Evolutionary conservation across 257 asterid genomes (phyloP), one percentile per base, ranked within the genome.

Genomic region (Ophiorrhiza pumila): DNA sequence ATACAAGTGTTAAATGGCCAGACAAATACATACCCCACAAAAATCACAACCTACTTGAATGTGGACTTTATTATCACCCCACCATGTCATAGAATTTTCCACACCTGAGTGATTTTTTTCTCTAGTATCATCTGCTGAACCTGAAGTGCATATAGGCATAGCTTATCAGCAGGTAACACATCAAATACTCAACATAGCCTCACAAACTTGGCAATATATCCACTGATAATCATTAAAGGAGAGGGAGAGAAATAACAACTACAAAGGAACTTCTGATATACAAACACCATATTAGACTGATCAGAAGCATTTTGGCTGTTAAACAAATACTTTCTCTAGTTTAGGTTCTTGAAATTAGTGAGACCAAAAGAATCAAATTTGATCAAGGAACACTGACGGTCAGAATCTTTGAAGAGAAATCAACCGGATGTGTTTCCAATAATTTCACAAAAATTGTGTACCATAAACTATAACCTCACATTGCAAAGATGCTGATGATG

Each of bases 11-110:
- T 31, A 42, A 69, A 56, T 32, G 20, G 69, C 32, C 29, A 7
- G 68, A 45, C 20, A 64, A 2, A 41, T 34, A 60, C 86, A 49
- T 86, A 88, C 93, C 91, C 91, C 93, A 80, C 93, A 88, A 62
- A 73, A 71, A 79, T 88, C 93, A 73, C 93, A 88, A 57, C 93
- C 89, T 71, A 55, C 84, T 65, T 80, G 76, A 65, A 73, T 25
- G 41, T 88, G 93, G 49, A 85, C 79, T 31, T 66, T 78, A 56
- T 79, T 71, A 77, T 58, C 69, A 69, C 81, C 73, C 85, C 75
- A 79, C 84, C 75, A 76, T 22, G 71, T 70, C 60, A 75, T 72
- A 49, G 83, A 77, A 64, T 76, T 71, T 7, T 73, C 80, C 67
- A 68, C 79, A 27, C 86, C 65, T 46, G 87, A 68, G 63, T 67